Percentiles rank a stretch among this genome's conserved stretches.
These are phyloP conservation scores for Planoprotostelium fungivorum DNA, from an alignment of 78 protist species.

Conservation along the genomic window DNA sequence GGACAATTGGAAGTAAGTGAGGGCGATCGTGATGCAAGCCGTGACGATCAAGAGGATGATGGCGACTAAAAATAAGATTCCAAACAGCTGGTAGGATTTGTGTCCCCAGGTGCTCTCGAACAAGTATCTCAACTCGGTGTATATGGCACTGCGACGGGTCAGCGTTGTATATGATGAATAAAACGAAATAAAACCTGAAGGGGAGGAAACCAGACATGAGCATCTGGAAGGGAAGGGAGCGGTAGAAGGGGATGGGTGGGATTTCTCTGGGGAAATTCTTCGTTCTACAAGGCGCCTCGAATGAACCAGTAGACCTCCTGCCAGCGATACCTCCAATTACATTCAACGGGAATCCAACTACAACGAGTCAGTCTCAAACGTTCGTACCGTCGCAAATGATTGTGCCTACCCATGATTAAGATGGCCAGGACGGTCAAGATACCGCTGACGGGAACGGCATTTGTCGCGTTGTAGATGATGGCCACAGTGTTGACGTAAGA, in stretches of 20 bases:
- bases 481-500: constrained; percentile 86
- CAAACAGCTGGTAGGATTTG: constrained; percentile 84
- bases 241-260: constrained; percentile 90
- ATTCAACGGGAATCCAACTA: constrained; percentile 83
- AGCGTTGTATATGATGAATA: neutral
- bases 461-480: constrained; percentile 66
- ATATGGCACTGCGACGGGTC: constrained; percentile 76
- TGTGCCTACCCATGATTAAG: constrained; percentile 49
- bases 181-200: constrained; percentile 48
- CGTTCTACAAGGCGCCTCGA: constrained; percentile 92
- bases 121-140: constrained; percentile 94
- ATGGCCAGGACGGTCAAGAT: constrained; percentile 71
- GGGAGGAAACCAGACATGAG: constrained; percentile 94
- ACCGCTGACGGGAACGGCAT: constrained; percentile 88
- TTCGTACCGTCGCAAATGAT: too few relatives aligned
- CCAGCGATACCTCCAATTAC: constrained; percentile 94
- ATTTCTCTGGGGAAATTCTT: constrained; percentile 84
- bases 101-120: constrained; percentile 93
- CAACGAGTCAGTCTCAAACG: neutral
- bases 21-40: constrained; percentile 90
- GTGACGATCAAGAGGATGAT: constrained; percentile 87
- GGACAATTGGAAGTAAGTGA: constrained; percentile 94
- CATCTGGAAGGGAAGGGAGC: constrained; percentile 65
- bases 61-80: constrained; percentile 83
- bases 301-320: constrained; percentile 53